Percentiles rank a stretch among this genome's conserved stretches.
Conservation (phyloP, 441 rosid genomes). For the Croton setiger region DNA sequence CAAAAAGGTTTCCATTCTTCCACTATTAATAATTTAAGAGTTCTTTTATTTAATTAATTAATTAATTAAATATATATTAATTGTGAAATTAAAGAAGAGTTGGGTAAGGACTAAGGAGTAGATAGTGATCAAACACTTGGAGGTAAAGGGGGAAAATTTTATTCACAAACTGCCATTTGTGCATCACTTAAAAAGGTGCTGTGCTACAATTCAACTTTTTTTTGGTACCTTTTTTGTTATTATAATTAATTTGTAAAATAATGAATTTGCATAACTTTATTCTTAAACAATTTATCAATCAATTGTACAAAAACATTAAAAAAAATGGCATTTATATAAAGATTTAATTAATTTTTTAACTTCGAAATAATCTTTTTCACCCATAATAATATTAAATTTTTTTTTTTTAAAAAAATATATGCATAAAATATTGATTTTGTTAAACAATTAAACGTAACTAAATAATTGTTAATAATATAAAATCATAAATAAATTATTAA, state of each 20-base stretch:
- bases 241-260: background rate
- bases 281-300: background rate
- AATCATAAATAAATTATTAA: too few relatives aligned
- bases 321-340: too few relatives aligned
- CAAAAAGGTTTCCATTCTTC: constrained; percentile 8
- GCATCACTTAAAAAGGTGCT: background rate
- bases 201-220: background rate
- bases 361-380: too few relatives aligned
- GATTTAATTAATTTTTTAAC: too few relatives aligned
- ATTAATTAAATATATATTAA: too few relatives aligned
- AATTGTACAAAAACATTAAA: too few relatives aligned
- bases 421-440: too few relatives aligned
- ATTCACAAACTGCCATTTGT: background rate
- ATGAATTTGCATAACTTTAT: background rate
- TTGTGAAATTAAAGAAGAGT: background rate
- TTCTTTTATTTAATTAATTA: background rate
- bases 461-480: too few relatives aligned
- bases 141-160: background rate
- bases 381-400: too few relatives aligned
- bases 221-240: constrained; percentile 1
- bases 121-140: constrained; percentile 4
- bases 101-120: background rate
- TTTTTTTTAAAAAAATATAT: too few relatives aligned
- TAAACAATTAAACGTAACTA: too few relatives aligned
- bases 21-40: constrained; percentile 11